Evolutionary conservation across 345 rosid species (phyloP).

Genomic region (Eucalyptus cloeziana): DNA sequence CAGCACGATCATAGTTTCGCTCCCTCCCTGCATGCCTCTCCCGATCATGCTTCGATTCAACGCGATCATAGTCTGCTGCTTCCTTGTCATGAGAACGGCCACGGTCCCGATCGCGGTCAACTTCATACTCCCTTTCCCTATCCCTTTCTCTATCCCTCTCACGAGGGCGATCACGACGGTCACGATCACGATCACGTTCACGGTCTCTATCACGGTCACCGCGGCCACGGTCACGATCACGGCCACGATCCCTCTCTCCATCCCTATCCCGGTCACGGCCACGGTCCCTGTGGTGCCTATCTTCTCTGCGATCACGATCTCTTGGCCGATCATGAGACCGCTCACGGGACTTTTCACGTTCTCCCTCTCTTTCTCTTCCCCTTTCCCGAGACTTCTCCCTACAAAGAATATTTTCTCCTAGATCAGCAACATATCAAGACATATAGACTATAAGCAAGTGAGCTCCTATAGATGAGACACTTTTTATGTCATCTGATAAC

Average conservation of each 20-base stretch:
- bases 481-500: not conserved
- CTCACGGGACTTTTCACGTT: conserved; percentile 68
- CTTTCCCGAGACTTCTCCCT: conserved; percentile 74
- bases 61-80: conserved; percentile 41
- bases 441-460: not conserved
- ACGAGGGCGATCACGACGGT: conserved; percentile 42
- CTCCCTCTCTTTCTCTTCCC: conserved; percentile 65
- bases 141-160: conserved; percentile 52
- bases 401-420: conserved; percentile 6
- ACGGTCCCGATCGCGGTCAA: conserved; percentile 43
- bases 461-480: not conserved
- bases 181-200: conserved; percentile 41
- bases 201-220: conserved; percentile 35
- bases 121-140: conserved; percentile 32
- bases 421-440: not conserved
- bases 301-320: conserved; percentile 80
- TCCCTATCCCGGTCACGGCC: conserved; percentile 43
- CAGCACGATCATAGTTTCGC: conserved; percentile 41
- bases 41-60: conserved; percentile 48
- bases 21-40: conserved; percentile 30
- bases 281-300: conserved; percentile 71
- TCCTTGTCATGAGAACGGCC: conserved; percentile 60
- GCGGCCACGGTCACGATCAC: conserved; percentile 45
- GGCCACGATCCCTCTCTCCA: conserved; percentile 30
- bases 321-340: conserved; percentile 64